Evolutionary conservation across 306 rosid genomes (phyloP), one percentile per base, ranked within the genome.

Genomic region (Lathyrus aphaca): DNA sequence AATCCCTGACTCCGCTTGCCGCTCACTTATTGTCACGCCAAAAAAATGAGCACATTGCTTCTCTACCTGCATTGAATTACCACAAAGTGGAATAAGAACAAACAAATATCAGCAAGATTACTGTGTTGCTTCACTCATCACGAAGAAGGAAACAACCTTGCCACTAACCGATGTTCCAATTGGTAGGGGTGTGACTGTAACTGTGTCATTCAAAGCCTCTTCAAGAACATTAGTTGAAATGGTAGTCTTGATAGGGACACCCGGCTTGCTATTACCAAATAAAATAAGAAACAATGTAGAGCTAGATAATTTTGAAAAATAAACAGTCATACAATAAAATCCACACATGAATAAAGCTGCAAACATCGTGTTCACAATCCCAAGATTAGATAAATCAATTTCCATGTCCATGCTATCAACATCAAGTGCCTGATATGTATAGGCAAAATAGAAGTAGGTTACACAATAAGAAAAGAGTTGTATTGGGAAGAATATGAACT

Each of bases 181-280:
- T 6, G 97, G 99, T 79, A 95, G 99, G 29, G 99, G 99, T 83
- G 95, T 89, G 80, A 95, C 82, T 13, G 99, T 95, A 79, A 95
- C 92, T 51, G 91, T 95, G 38, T 96, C 99, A 79, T 77, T 95
- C 67, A 91, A 80, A 85, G 99, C 99, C 77, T 95, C 99, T 87
- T 95, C 99, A 69, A 95, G 97, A 69, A 95, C 97, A 87, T 82
- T 95, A 45, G 97, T 96, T 16, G 99, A 91, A 78, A 95, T 85
- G 65, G 97, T 89, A 40, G 99, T 95, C 88, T 95, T 95, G 84
- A 95, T 95, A 64, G 99, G 99, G 50, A 95, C 99, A 71, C 99
- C 99, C 82, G 91, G 83, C 89, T 95, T 95, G 88, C 99, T 95
- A 80, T 59, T 77, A 77, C 75, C 62, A 72, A 79, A 84, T 19